Evolutionary conservation across 192 early-diverging fungal genomes (phyloP).

Genomic region (Backusella tuberculispora): DNA sequence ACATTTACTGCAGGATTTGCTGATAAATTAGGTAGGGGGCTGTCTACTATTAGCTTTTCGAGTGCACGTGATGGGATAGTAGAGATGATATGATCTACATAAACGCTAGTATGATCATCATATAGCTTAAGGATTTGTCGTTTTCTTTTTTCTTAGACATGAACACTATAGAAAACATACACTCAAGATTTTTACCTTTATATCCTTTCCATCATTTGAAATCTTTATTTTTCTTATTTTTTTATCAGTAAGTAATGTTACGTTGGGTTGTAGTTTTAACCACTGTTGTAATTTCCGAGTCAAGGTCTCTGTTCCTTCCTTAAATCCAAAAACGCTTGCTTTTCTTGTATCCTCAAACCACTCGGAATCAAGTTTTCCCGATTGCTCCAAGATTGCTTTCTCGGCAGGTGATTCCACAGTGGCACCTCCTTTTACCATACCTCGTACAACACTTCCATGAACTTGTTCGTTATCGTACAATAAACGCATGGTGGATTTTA

Average conservation of each 20-base stretch:
- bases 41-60: constrained; percentile 44
- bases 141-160: neutral
- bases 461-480: constrained; percentile 72
- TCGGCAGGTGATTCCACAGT: constrained; percentile 42
- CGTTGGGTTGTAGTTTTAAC: constrained; percentile 56
- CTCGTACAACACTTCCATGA: constrained; percentile 58
- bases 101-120: neutral
- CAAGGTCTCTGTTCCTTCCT: constrained; percentile 76
- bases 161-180: neutral
- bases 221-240: constrained; percentile 48
- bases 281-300: constrained; percentile 57
- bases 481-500: constrained; percentile 72
- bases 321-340: constrained; percentile 83
- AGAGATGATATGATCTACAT: constrained; percentile 67
- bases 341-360: constrained; percentile 64
- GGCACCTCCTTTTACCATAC: constrained; percentile 47
- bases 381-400: constrained; percentile 32
- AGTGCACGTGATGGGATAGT: constrained; percentile 65
- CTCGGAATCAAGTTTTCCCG: constrained; percentile 43
- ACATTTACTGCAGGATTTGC: constrained; percentile 76
- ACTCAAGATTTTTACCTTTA: constrained; percentile 40
- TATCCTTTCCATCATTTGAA: constrained; percentile 34
- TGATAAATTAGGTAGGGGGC: constrained; percentile 49
- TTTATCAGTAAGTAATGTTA: constrained; percentile 56
- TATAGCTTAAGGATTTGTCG: constrained; percentile 25